Conservation (phyloP, 306 rosid species). For the Vicia villosa region DNA sequence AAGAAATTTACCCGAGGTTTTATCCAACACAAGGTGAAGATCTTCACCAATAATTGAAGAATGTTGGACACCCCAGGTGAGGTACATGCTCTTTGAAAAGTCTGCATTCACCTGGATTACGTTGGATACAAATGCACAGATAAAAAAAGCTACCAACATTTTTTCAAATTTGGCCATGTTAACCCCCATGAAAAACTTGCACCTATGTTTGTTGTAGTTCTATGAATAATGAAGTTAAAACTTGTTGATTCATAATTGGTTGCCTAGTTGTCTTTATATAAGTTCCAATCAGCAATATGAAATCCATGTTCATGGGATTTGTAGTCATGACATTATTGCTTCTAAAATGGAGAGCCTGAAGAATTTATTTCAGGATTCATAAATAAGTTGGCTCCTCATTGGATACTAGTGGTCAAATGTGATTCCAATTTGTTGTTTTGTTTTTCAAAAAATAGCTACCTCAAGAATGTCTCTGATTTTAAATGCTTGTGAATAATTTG, state of each 20-base stretch:
- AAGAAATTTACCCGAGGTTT: constrained; percentile 49
- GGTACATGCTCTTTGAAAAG: constrained; percentile 56
- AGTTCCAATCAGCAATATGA: constrained; percentile 25
- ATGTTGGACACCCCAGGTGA: constrained; percentile 58
- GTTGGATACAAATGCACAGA: constrained; percentile 40
- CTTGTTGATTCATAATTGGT: constrained; percentile 35
- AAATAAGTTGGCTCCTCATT: constrained; percentile 46
- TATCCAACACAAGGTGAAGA: constrained; percentile 69
- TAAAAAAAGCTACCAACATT: constrained; percentile 43
- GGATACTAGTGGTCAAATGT: constrained; percentile 26
- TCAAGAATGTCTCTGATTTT: not conserved
- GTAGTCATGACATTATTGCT: constrained; percentile 35
- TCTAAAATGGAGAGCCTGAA: constrained; percentile 36
- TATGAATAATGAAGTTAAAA: constrained; percentile 17
- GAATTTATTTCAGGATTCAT: constrained; percentile 42
- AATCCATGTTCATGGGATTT: constrained; percentile 41
- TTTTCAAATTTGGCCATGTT: constrained; percentile 50
- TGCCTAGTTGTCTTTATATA: constrained; percentile 44
- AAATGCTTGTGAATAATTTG: not conserved
- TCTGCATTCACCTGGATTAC: constrained; percentile 50
- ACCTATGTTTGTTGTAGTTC: constrained; percentile 14
- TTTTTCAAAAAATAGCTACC: not conserved
- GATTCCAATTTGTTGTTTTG: not conserved
- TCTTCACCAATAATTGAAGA: constrained; percentile 58
- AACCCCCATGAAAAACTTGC: constrained; percentile 11